Conservation (phyloP, 2,329 filamentous ascomycete genomes). For the Beauveria brongniartii region DNA sequence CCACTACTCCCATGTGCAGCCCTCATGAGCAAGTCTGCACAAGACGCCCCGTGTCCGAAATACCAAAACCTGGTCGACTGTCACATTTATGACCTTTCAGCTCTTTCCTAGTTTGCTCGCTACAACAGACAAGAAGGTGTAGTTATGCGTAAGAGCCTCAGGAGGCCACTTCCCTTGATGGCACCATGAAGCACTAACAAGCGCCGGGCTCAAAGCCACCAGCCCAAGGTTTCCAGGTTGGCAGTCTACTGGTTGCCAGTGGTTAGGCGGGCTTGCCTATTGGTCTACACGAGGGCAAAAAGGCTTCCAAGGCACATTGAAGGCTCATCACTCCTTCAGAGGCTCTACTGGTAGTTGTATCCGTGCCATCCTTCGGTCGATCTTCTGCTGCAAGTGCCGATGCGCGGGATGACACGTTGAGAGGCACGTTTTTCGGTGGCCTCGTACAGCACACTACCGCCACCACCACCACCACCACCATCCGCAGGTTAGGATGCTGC, state of each 20-base stretch:
- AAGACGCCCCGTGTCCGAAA: not conserved
- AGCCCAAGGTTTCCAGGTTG: not conserved
- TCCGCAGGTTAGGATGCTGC: not conserved
- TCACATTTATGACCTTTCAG: not conserved
- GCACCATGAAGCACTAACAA: not conserved
- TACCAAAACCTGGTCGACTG: not conserved
- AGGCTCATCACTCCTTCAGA: not conserved
- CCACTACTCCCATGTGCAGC: not conserved
- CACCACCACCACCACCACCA: not conserved
- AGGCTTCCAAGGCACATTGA: slow-evolving; percentile 1
- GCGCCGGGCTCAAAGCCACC: slow-evolving; percentile 7
- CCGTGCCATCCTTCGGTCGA: not conserved
- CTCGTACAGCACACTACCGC: not conserved
- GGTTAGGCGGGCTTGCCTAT: not conserved
- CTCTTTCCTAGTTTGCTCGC: not conserved
- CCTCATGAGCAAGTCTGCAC: not conserved
- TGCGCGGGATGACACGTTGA: slow-evolving; percentile 1
- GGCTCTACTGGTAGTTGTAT: not conserved
- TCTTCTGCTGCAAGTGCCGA: slow-evolving; percentile 9
- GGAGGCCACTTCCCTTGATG: slow-evolving; percentile 3
- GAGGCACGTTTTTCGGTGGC: slow-evolving; percentile 4
- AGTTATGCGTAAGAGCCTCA: not conserved
- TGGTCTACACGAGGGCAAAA: not conserved
- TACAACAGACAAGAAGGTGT: not conserved
- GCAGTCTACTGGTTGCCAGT: not conserved